Evolutionary conservation across 139 green algal genomes (phyloP).

Genomic region (Picochlorum sp.): DNA sequence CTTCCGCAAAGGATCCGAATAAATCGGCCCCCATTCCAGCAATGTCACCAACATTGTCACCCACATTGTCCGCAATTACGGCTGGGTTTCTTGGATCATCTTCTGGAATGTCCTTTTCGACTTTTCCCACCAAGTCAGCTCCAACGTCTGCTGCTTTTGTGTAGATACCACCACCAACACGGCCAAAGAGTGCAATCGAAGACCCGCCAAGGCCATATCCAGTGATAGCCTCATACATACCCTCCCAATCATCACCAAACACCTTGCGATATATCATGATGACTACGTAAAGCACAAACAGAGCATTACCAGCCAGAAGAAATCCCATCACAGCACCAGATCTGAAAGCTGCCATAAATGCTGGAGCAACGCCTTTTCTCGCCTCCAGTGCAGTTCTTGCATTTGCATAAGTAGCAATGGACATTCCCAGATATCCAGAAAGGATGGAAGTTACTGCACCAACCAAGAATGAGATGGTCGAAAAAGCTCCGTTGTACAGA

Average conservation of each 20-base stretch:
- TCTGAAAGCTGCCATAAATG: constrained; percentile 93
- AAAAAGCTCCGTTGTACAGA: constrained; percentile 84
- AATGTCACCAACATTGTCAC: constrained; percentile 98
- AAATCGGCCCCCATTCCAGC: constrained; percentile 97
- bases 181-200: constrained; percentile 92
- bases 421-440: constrained; percentile 92
- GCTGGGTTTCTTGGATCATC: constrained; percentile 98
- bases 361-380: constrained; percentile 83
- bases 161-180: constrained; percentile 94
- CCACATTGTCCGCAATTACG: constrained; percentile 97
- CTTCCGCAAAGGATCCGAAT: constrained; percentile 95
- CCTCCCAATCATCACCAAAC: constrained; percentile 84
- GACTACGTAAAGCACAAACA: constrained; percentile 77
- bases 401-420: constrained; percentile 96
- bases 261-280: constrained; percentile 63
- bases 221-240: constrained; percentile 92
- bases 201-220: constrained; percentile 95
- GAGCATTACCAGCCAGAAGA: constrained; percentile 73
- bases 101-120: constrained; percentile 97
- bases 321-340: constrained; percentile 98
- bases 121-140: constrained; percentile 95
- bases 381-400: constrained; percentile 88
- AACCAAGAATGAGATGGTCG: constrained; percentile 83
- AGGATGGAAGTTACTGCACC: constrained; percentile 82
- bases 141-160: constrained; percentile 97